Evolutionary conservation across 805 yeast species (phyloP).

Genomic region (Teunomyces gatunensis): DNA sequence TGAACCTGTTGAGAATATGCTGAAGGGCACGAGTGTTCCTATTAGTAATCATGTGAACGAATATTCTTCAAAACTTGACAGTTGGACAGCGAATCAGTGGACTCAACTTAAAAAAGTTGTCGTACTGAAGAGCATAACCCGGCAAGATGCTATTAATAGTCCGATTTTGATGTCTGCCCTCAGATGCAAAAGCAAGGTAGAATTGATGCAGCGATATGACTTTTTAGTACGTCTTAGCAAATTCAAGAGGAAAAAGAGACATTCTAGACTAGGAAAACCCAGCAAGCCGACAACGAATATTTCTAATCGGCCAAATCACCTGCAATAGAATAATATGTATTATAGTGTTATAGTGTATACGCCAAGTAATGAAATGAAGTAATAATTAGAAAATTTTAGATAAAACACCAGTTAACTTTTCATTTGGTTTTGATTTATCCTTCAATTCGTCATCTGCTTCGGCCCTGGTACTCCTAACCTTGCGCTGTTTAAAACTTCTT

Average conservation of each 20-base stretch:
- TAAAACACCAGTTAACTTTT: slow-evolving; percentile 47
- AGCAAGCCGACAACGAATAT: background rate
- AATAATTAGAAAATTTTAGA: slow-evolving; percentile 48
- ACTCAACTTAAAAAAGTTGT: slow-evolving; percentile 27
- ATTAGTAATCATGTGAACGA: background rate
- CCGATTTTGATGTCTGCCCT: slow-evolving; percentile 22
- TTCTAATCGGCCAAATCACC: background rate
- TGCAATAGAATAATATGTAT: background rate
- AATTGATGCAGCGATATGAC: slow-evolving; percentile 31
- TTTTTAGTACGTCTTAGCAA: slow-evolving; percentile 16
- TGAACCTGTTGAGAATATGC: background rate
- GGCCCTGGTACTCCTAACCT: slow-evolving; percentile 64
- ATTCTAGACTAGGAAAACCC: background rate
- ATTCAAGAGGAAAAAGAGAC: background rate
- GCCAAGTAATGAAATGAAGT: background rate
- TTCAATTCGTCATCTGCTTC: slow-evolving; percentile 52
- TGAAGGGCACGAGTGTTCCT: background rate
- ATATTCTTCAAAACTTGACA: background rate
- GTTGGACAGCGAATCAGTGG: slow-evolving; percentile 36
- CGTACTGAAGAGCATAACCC: slow-evolving; percentile 22
- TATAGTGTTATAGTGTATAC: background rate
- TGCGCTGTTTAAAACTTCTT: slow-evolving; percentile 69
- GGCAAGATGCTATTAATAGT: slow-evolving; percentile 29
- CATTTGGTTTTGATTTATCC: slow-evolving; percentile 35
- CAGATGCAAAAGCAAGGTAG: slow-evolving; percentile 24